These are phyloP conservation scores for Citrus sinensis DNA, from an alignment of 345 rosid species.

Conservation along the genomic window DVS_A1.0 CM039166.1:844001-844500, in stretches of 20 bases:
- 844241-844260: constrained; percentile 86
- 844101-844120: constrained; percentile 66
- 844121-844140: constrained; percentile 70
- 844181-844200: constrained; percentile 71
- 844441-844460: constrained; percentile 81
- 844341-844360: constrained; percentile 49
- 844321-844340: constrained; percentile 76
- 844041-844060: constrained; percentile 74
- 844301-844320: constrained; percentile 78
- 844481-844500: constrained; percentile 91
- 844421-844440: constrained; percentile 93
- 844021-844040: constrained; percentile 68
- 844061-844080: constrained; percentile 55
- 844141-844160: constrained; percentile 88
- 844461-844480: constrained; percentile 69
- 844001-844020: constrained; percentile 56
- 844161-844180: constrained; percentile 85
- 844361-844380: constrained; percentile 60
- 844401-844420: constrained; percentile 74
- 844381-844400: constrained; percentile 60
- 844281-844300: constrained; percentile 79
- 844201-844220: constrained; percentile 52
- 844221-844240: constrained; percentile 75
- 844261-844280: constrained; percentile 83
- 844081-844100: constrained; percentile 45